Percentiles rank a stretch among this genome's conserved stretches.
Evolutionary conservation across 495 filamentous ascomycete genomes (phyloP).

Genomic region (Aspergillus taichungensis): DNA sequence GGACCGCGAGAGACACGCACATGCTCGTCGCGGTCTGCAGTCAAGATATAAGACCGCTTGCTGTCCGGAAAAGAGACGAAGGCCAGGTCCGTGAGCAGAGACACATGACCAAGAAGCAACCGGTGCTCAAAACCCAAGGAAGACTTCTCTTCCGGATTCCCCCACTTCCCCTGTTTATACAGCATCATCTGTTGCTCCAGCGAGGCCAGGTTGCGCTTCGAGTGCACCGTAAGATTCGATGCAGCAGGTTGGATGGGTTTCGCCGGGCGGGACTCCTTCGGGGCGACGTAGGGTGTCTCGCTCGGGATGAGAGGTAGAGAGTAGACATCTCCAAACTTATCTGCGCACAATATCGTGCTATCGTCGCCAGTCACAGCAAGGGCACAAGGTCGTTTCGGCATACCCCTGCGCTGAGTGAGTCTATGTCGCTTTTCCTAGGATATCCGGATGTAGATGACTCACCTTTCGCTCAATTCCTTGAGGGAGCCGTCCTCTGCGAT

Average conservation of each 20-base stretch:
- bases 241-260: constrained; percentile 49
- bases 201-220: constrained; percentile 63
- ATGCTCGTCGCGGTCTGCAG: constrained; percentile 92
- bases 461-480: constrained; percentile 65
- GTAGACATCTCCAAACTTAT: constrained; percentile 97
- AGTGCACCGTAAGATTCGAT: constrained; percentile 72
- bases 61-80: constrained; percentile 32
- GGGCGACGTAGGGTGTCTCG: constrained; percentile 18
- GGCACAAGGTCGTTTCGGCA: constrained; percentile 83
- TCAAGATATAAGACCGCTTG: constrained; percentile 63
- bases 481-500: constrained; percentile 52
- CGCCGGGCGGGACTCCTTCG: constrained; percentile 7
- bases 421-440: neutral
- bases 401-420: constrained; percentile 44
- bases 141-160: constrained; percentile 31
- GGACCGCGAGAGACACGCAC: constrained; percentile 81
- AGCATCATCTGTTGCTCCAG: constrained; percentile 62
- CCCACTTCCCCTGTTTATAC: constrained; percentile 29
- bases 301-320: constrained; percentile 65
- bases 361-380: constrained; percentile 60
- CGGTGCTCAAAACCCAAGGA: constrained; percentile 56
- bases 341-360: constrained; percentile 64
- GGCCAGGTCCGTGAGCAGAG: constrained; percentile 71
- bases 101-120: constrained; percentile 84
- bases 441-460: constrained; percentile 7